Percentiles rank a stretch among this genome's conserved stretches.
phyloP scores from a whole-genome alignment of 2,329 filamentous ascomycete genomes.

The Aspergillus hortae region DNA sequence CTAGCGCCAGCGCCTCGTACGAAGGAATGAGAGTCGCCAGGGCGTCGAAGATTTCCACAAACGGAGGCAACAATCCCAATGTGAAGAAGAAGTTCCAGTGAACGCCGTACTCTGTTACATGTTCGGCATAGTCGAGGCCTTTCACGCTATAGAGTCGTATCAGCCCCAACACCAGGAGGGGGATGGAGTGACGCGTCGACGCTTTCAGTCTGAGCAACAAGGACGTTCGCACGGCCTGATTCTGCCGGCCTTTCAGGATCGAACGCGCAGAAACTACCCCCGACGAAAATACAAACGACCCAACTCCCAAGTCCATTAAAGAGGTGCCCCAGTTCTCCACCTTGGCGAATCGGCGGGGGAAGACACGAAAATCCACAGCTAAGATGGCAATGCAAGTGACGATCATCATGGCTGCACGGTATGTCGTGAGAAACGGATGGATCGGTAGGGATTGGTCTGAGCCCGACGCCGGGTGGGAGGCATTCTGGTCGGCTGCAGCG shows the following conservation, averaged over 20 bases:
- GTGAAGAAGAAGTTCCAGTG: slow-evolving; percentile 99
- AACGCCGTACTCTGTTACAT: slow-evolving; percentile 94
- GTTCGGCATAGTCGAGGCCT: slow-evolving; percentile 90
- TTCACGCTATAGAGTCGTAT: slow-evolving; percentile 86
- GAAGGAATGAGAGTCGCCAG: slow-evolving; percentile 68
- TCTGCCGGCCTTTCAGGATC: slow-evolving; percentile 66
- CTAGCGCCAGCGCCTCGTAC: slow-evolving; percentile 69
- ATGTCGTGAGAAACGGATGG: slow-evolving; percentile 90
- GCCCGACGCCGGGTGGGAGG: slow-evolving; percentile 14
- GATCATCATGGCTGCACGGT: slow-evolving; percentile 87
- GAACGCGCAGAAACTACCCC: slow-evolving; percentile 86
- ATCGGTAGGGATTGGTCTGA: slow-evolving; percentile 60
- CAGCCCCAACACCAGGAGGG: slow-evolving; percentile 74
- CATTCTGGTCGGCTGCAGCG: slow-evolving; percentile 19
- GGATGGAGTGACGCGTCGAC: slow-evolving; percentile 76
- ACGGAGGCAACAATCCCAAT: slow-evolving; percentile 79
- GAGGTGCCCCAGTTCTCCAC: slow-evolving; percentile 99
- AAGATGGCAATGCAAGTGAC: slow-evolving; percentile 87
- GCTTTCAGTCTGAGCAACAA: slow-evolving; percentile 57
- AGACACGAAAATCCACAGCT: slow-evolving; percentile 92
- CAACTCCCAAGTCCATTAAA: slow-evolving; percentile 97
- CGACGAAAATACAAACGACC: slow-evolving; percentile 93
- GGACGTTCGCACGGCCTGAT: slow-evolving; percentile 39
- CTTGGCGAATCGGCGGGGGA: slow-evolving; percentile 92
- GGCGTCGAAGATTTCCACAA: slow-evolving; percentile 78